These are phyloP conservation scores for Helminthosporium solani DNA, from an alignment of 2,329 filamentous ascomycete genomes.

Conservation along the genomic window DNA sequence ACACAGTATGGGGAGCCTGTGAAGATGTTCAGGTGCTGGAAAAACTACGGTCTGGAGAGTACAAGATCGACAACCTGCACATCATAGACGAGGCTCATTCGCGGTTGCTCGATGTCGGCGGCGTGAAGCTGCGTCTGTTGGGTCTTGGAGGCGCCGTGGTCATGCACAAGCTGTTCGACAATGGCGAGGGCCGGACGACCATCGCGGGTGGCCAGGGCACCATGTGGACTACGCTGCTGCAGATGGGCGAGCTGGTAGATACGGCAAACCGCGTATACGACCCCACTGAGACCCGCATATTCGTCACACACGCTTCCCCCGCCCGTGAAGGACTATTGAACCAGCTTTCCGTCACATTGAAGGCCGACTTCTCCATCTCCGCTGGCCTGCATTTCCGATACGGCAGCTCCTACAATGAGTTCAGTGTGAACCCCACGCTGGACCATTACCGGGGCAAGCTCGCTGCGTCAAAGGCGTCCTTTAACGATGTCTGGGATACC, in stretches of 20 bases:
- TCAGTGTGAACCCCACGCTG: conserved; percentile 95
- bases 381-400: conserved; percentile 98
- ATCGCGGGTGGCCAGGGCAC: conserved; percentile 98
- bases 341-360: conserved; percentile 94
- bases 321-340: conserved; percentile 95
- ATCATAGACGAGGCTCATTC: conserved; percentile 98
- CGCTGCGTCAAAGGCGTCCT: conserved; percentile 94
- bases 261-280: conserved; percentile 98
- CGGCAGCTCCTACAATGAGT: conserved; percentile 99
- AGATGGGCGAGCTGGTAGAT: conserved; percentile 97
- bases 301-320: conserved; percentile 95
- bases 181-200: conserved; percentile 94
- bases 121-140: conserved; percentile 90
- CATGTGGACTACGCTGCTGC: conserved; percentile 98
- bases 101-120: conserved; percentile 88
- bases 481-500: conserved; percentile 99
- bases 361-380: conserved; percentile 97
- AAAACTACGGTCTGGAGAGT: conserved; percentile 95
- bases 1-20: conserved; percentile 98
- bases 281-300: conserved; percentile 93
- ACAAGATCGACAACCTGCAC: conserved; percentile 95
- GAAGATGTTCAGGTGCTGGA: conserved; percentile 97
- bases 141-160: conserved; percentile 95
- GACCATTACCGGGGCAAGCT: conserved; percentile 99
- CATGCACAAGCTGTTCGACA: conserved; percentile 99